Evolutionary conservation across 1,284 basidiomycete genomes (phyloP), one percentile per base, ranked within the genome.

Genomic region (Takashimella tepidaria): DNA sequence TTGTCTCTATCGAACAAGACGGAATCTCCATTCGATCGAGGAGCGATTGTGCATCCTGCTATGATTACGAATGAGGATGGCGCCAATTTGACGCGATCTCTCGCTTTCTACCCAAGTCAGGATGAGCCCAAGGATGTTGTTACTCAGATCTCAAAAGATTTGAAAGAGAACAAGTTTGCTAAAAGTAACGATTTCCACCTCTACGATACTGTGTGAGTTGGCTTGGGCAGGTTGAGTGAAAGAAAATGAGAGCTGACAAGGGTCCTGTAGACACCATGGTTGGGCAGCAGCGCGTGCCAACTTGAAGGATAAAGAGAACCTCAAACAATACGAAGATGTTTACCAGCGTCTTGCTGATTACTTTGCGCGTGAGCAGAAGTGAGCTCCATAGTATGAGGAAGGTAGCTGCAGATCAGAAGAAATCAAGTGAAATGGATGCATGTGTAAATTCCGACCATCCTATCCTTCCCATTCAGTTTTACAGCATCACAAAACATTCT

Each of bases 271-370:
- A 70, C 82, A 83, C 73, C 85, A 87, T 66, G 85, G 85, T 41
- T 87, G 84, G 80, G 85, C 85, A 4, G 85, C 84, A 6, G 86
- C 86, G 3, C 80, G 86, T 47, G 85, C 81, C 1, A 75, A 87
- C 66, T 76, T 87, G 47, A 78, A 81, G 44, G 78, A 87, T 54
- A 68, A 78, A 27, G 82, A 84, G 57, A 86, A 86, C 74, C 79
- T 79, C 63, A 82, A 82, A 70, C 81, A 83, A 79, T 86, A 75
- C 66, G 81, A 84, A 65, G 83, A 86, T 57, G 78, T 87, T 26
- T 87, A 87, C 70, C 70, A 74, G 42, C 78, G 78, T 25, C 72
- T 84, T 0, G 75, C 78, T 12, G 76, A 72, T 12, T 86, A 81
- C 73, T 83, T 83, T 49, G 47, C 57, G 3, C 50, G 51, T 1